Conservation (phyloP, 345 rosid genomes). For the Erodium maritimum region DNA sequence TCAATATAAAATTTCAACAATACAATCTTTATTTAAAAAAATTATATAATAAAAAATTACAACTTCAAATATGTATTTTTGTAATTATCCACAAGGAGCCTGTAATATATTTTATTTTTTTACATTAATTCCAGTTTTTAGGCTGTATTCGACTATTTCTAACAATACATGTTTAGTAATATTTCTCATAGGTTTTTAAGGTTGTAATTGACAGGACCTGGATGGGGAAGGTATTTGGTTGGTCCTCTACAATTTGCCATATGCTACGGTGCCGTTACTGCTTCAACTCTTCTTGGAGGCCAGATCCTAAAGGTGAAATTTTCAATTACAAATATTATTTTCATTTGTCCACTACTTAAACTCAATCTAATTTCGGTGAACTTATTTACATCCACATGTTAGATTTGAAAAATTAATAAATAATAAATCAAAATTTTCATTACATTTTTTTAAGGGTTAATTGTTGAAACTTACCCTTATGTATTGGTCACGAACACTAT, state of each 20-base stretch:
- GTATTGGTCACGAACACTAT: too few species aligned
- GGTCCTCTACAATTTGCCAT: constrained; percentile 44
- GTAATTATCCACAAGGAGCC: too few species aligned
- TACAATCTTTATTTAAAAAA: too few species aligned
- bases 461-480: too few species aligned
- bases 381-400: not conserved
- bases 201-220: constrained; percentile 30
- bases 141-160: too few species aligned
- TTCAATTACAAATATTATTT: not conserved
- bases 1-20: too few species aligned
- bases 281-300: constrained; percentile 33
- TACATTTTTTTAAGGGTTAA: not conserved
- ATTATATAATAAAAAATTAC: too few species aligned
- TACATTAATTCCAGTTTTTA: too few species aligned
- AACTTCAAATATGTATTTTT: too few species aligned
- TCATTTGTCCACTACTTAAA: not conserved
- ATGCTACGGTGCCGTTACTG: constrained; percentile 46
- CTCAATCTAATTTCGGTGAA: not conserved
- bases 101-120: too few species aligned
- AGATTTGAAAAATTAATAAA: not conserved
- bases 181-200: too few species aligned
- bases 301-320: constrained; percentile 33
- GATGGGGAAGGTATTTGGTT: constrained; percentile 40
- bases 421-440: not conserved
- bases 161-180: too few species aligned